Evolutionary conservation across 805 yeast species (phyloP).

Genomic region (Maudiozyma turicensis): DNA sequence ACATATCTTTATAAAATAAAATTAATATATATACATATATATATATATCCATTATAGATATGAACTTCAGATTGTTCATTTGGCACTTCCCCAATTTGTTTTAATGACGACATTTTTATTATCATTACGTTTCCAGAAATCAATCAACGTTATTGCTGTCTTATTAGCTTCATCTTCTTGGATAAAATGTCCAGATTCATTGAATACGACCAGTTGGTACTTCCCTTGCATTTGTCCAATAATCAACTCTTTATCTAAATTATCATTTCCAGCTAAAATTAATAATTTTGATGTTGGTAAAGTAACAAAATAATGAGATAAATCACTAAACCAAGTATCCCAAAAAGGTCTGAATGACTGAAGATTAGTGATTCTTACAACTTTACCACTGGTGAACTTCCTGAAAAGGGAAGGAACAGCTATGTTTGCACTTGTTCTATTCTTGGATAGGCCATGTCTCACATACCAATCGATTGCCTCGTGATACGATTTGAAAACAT

Average conservation of each 20-base stretch:
- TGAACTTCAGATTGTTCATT: neutral
- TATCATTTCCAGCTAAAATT: conserved; percentile 81
- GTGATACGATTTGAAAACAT: conserved; percentile 38
- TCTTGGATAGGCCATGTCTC: conserved; percentile 43
- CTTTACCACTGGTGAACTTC: conserved; percentile 16
- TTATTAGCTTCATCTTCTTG: conserved; percentile 83
- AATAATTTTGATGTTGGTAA: conserved; percentile 57
- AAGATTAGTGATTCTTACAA: conserved; percentile 60
- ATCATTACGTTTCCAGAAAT: conserved; percentile 38
- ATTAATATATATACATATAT: neutral
- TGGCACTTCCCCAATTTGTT: conserved; percentile 31
- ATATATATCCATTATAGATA: neutral
- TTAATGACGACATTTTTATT: conserved; percentile 28
- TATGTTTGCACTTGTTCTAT: conserved; percentile 51
- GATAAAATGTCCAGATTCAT: conserved; percentile 82
- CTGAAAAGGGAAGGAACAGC: conserved; percentile 68
- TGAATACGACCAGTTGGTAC: conserved; percentile 79
- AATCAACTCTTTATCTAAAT: conserved; percentile 73
- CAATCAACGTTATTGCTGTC: conserved; percentile 44
- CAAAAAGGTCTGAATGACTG: conserved; percentile 55
- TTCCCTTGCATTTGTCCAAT: conserved; percentile 98
- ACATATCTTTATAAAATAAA: neutral
- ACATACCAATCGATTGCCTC: conserved; percentile 80
- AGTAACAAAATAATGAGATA: conserved; percentile 46
- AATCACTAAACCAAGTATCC: conserved; percentile 70